Conservation (phyloP, 1,284 basidiomycete genomes). For the Malassezia dermatis region DNA sequence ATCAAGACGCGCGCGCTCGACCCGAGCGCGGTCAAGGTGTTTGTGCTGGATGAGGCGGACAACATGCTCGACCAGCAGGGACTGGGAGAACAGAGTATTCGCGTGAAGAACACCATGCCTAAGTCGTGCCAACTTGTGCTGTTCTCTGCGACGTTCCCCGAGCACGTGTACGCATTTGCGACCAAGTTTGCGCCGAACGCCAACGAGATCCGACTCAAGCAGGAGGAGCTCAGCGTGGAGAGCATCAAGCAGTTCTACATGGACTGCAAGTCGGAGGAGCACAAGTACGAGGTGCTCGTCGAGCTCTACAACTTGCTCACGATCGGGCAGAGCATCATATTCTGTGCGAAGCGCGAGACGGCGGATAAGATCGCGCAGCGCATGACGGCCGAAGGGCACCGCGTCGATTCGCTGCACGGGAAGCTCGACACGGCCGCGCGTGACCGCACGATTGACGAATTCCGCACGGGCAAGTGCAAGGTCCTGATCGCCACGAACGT, state of each 20-base stretch:
- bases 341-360: slow-evolving; percentile 67
- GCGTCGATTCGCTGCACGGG: slow-evolving; percentile 89
- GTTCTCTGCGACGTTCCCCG: slow-evolving; percentile 96
- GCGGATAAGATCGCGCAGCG: slow-evolving; percentile 83
- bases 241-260: slow-evolving; percentile 97
- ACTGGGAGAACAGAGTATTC: slow-evolving; percentile 86
- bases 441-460: slow-evolving; percentile 83
- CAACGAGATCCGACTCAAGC: slow-evolving; percentile 91
- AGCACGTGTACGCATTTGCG: slow-evolving; percentile 80
- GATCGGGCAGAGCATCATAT: slow-evolving; percentile 94
- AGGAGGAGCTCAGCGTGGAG: slow-evolving; percentile 85
- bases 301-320: slow-evolving; percentile 81
- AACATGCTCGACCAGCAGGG: slow-evolving; percentile 96
- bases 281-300: slow-evolving; percentile 92
- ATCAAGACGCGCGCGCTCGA: slow-evolving; percentile 53
- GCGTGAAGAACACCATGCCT: slow-evolving; percentile 74
- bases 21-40: slow-evolving; percentile 70
- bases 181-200: slow-evolving; percentile 81
- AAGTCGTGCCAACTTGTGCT: slow-evolving; percentile 71
- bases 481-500: slow-evolving; percentile 98
- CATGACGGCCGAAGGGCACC: slow-evolving; percentile 87
- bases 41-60: slow-evolving; percentile 96
- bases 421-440: slow-evolving; percentile 80
- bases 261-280: slow-evolving; percentile 66
- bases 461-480: slow-evolving; percentile 90